These are phyloP conservation scores for Coniferiporia sulphurascens DNA, from an alignment of 1,284 basidiomycete species.

Conservation along the genomic window DNA sequence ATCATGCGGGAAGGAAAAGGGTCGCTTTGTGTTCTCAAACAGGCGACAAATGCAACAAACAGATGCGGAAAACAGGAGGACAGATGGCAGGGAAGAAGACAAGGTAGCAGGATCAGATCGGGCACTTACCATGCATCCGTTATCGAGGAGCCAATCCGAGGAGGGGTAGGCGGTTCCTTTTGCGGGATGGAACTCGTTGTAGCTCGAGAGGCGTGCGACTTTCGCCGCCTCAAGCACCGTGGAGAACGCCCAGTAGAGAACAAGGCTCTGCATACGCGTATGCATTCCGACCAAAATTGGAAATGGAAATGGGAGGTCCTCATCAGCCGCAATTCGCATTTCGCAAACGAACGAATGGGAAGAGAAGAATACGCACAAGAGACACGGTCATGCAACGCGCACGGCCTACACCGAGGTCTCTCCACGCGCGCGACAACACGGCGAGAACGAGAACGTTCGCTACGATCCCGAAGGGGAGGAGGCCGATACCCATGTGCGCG, in stretches of 20 bases:
- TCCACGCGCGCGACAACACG: slow-evolving; percentile 2
- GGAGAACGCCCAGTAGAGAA: slow-evolving; percentile 13
- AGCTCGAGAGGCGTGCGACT: slow-evolving; percentile 10
- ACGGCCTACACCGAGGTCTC: slow-evolving; percentile 7
- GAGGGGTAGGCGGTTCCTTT: slow-evolving; percentile 18
- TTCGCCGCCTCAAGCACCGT: slow-evolving; percentile 15
- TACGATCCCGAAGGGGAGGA: slow-evolving; percentile 10
- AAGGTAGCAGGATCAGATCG: background rate
- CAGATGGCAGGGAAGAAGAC: background rate
- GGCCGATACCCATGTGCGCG: slow-evolving; percentile 14
- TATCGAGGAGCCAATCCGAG: slow-evolving; percentile 19
- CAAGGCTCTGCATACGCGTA: slow-evolving; percentile 5
- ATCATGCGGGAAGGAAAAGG: background rate
- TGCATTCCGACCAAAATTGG: background rate
- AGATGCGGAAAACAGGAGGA: background rate
- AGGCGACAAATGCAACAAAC: background rate
- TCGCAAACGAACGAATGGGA: too few species aligned
- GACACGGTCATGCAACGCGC: slow-evolving; percentile 1
- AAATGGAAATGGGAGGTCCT: background rate
- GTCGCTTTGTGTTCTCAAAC: background rate
- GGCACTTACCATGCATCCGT: slow-evolving; percentile 16
- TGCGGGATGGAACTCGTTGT: slow-evolving; percentile 12
- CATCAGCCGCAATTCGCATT: background rate
- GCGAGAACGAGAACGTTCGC: slow-evolving; percentile 4
- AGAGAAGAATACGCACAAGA: slow-evolving; percentile 9